Base-by-base conservation (phyloP, 2,329 filamentous ascomycete genomes). In the Exophiala phaeomuriformis region DNA sequence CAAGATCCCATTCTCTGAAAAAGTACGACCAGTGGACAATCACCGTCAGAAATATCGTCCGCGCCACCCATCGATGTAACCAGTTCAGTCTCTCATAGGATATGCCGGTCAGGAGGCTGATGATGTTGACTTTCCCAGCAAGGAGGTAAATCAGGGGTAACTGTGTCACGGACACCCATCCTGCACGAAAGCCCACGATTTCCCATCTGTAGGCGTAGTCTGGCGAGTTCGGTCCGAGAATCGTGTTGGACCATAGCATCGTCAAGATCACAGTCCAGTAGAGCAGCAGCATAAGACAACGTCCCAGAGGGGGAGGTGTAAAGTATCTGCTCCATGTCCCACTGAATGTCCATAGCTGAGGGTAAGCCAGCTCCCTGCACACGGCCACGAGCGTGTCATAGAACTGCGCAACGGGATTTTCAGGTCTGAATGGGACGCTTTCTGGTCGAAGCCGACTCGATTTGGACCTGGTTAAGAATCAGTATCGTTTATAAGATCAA, bases 11-110 rank as follows among this genome's bases (percentile, higher is more conserved):
- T 52, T 73, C 71, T 2, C 70, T 71, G 50, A 79, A 74, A 68
- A 77, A 81, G 61, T 76, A 80, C 2, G 72, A 71, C 71, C 78
- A 74, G 58, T 81, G 79, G n/a, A 81, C 72, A 5, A 77, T 75
- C 2, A 74, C 71, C 0, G 75, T 77, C 37, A 81, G 64, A 64
- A 78, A 77, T 42, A 81, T 67, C 0, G 70, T 74, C 6, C 78
- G 67, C 2, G 76, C 68, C 2, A 72, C 68, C 77, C 77, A 78
- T 33, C 75, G 69, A 61, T 79, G 76, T 29, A 77, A 67, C 75
- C 75, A 78, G 59, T 78, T 78, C 36, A 79, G 65, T 7, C 74
- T 68, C 58, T 77, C 75, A 56, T 78, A 76, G 33, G 72, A 73
- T 49, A 73, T 70, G 1, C 75, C 76, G 0, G 71, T 74, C 9